Base-by-base conservation (phyloP, 169 alveolate species). In the Plasmodium coatneyi region DNA sequence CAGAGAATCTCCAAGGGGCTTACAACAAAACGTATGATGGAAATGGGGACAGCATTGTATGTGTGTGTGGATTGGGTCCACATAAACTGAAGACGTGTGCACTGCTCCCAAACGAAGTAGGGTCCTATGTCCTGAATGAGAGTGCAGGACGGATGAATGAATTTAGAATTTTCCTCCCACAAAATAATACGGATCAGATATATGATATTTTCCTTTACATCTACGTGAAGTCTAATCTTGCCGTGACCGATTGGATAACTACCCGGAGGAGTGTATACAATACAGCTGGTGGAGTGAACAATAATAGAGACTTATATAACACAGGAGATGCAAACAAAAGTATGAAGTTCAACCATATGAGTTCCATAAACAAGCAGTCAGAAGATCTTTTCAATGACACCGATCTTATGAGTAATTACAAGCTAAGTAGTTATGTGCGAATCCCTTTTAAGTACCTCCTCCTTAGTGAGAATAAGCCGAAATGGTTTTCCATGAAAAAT, bases 381-480 rank as follows among this genome's bases (percentile, higher is more conserved):
- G 93, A 86, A 39, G 70, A 76, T 79, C 12, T 79, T 5, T 56
- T 79, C 41, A 60, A 79, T 6, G 82, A 87, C 32, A n/a, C 52
- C 0, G 93, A 87, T 19, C 19, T 66, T 12, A 56, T 87, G 25
- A 87, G 82, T 30, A 87, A 87, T 87, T 87, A 87, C 34, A 87
- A 43, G 52, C 25, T 87, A 52, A 87, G 39, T n/a, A 87, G 93
- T 78, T 87, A 79, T 79, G 89, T 87, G 5, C 19, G 93, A 1
- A 95, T 97, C 22, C 96, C 98, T n/a, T 96, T 92, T 81, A 95
- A 95, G 43, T 84, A 92, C 66, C 71, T 95, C 14, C 60, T 82
- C 30, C 92, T 92, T 5, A 93, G 93, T 41, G 96, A 92, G 56
- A 97, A 97, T 41, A 96, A 95, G 30, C 99, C 99, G n/a, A 96